phyloP scores from a whole-genome alignment of 495 filamentous ascomycete genomes.

The Symbiotaphrina buchneri region DNA sequence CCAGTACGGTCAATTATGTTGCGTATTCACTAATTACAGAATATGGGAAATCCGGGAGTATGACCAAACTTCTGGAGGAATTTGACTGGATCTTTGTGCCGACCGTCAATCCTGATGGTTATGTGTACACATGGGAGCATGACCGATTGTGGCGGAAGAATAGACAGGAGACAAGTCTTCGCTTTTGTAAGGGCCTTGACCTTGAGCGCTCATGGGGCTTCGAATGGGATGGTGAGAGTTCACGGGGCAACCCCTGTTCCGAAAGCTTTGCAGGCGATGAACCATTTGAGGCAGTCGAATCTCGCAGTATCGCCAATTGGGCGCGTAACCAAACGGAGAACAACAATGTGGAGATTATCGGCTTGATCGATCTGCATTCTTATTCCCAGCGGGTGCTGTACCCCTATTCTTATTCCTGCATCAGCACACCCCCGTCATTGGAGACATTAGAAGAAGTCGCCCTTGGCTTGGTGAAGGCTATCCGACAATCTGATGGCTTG shows the following conservation, averaged over 20 bases:
- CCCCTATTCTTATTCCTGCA: constrained; percentile 76
- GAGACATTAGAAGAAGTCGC: constrained; percentile 85
- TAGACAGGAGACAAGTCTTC: constrained; percentile 58
- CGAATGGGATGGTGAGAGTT: constrained; percentile 51
- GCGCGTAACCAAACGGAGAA: constrained; percentile 57
- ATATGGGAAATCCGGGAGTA: constrained; percentile 40
- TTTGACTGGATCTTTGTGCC: constrained; percentile 85
- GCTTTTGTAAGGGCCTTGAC: constrained; percentile 73
- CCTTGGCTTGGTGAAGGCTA: constrained; percentile 74
- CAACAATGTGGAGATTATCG: constrained; percentile 50
- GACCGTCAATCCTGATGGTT: constrained; percentile 81
- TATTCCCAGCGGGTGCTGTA: constrained; percentile 93
- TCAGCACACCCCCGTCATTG: constrained; percentile 50
- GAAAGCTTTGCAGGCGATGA: constrained; percentile 73
- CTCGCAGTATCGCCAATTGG: constrained; percentile 58
- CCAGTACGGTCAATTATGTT: constrained; percentile 74
- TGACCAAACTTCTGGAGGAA: constrained; percentile 53
- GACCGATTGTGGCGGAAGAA: constrained; percentile 96
- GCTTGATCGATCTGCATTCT: constrained; percentile 77
- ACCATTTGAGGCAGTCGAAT: constrained; percentile 70
- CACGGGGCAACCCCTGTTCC: constrained; percentile 65
- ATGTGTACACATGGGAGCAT: constrained; percentile 77
- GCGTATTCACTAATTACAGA: constrained; percentile 74
- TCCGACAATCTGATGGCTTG: constrained; percentile 52
- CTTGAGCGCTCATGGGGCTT: constrained; percentile 71